Evolutionary conservation across 306 rosid genomes (phyloP).

Genomic region (Cicer pinnatifidum): DNA sequence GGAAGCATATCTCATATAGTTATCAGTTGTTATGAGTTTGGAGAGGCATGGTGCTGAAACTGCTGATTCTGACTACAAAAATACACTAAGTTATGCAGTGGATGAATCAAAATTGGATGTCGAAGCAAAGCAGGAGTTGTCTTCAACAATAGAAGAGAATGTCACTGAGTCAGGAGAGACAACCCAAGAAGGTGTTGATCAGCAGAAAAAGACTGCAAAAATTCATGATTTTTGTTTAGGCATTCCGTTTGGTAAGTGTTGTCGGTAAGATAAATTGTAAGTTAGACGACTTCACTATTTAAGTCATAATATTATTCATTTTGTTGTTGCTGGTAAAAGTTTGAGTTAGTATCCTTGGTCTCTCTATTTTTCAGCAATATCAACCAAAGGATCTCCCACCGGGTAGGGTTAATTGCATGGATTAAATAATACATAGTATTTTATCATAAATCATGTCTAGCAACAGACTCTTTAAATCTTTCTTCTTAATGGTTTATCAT

Average conservation of each 20-base stretch:
- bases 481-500: neutral
- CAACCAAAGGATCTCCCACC: neutral
- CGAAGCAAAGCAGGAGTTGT: conserved; percentile 48
- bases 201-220: conserved; percentile 63
- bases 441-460: neutral
- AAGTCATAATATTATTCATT: conserved; percentile 18
- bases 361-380: conserved; percentile 13
- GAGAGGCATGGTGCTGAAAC: conserved; percentile 60
- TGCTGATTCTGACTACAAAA: conserved; percentile 52
- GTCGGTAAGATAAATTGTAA: conserved; percentile 37
- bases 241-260: conserved; percentile 83
- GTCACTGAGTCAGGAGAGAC: conserved; percentile 47
- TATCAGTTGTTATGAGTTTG: conserved; percentile 58
- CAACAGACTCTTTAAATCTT: no score
- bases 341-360: conserved; percentile 19
- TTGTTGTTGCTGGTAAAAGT: conserved; percentile 26
- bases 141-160: conserved; percentile 47
- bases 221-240: conserved; percentile 98
- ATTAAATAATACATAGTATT: neutral
- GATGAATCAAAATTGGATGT: conserved; percentile 51
- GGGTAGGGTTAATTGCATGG: conserved; percentile 5
- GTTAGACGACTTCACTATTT: conserved; percentile 21
- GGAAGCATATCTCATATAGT: conserved; percentile 50
- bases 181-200: conserved; percentile 44
- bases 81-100: conserved; percentile 49